Conservation (phyloP, 441 rosid genomes). For the Populus hybrid region DNA sequence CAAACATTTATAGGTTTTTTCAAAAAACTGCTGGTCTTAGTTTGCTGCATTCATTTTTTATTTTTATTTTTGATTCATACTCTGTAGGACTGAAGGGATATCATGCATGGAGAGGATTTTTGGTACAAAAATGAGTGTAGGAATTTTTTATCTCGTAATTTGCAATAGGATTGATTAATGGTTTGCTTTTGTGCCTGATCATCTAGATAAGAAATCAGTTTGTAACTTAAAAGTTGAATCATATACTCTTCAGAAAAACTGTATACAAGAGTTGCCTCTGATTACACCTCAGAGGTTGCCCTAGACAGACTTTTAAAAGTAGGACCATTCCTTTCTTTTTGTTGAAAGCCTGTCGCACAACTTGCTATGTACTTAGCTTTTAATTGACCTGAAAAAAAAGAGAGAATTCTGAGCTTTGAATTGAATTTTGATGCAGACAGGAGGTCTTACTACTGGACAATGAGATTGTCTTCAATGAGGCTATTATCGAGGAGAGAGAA, state of each 20-base stretch:
- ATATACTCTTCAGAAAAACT: too few relatives aligned
- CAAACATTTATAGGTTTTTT: neutral
- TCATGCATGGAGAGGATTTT: neutral
- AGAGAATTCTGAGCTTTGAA: conserved; percentile 1
- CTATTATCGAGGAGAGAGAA: conserved; percentile 91
- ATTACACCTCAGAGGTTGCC: neutral
- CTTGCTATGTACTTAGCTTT: neutral
- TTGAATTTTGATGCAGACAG: conserved; percentile 51
- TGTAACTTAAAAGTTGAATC: neutral
- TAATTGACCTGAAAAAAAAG: neutral
- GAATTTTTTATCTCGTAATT: neutral
- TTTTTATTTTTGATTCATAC: neutral
- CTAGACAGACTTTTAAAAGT: neutral
- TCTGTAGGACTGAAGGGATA: neutral
- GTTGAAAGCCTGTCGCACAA: neutral
- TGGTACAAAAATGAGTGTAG: neutral
- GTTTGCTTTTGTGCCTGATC: neutral
- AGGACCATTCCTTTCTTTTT: neutral
- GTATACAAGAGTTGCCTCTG: neutral
- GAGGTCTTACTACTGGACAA: conserved; percentile 80
- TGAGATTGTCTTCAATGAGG: conserved; percentile 85
- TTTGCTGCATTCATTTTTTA: neutral
- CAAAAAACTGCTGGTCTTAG: neutral
- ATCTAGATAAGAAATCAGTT: neutral
- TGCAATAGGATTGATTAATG: conserved; percentile 2